Evolutionary conservation across 441 rosid species (phyloP), one percentile per base, ranked within the genome.

Genomic region (Codiaeum variegatum): DNA sequence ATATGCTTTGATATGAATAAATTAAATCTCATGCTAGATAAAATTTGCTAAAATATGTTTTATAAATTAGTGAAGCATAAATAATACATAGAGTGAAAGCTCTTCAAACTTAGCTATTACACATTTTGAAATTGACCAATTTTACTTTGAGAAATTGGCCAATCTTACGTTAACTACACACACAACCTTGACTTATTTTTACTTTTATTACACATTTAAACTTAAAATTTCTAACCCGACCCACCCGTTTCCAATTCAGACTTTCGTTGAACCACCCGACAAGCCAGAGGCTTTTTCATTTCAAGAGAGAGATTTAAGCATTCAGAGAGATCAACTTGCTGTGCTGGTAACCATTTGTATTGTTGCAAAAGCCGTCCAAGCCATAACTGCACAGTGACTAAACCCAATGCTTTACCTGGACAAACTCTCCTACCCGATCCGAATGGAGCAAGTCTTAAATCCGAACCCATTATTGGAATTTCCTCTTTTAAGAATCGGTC

Each of bases 371-470:
- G 80, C 73, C 84, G 79, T 13, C 87, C 93, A 5, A 90, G 75
- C 96, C 96, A 90, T 2, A 86, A 63, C 5, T 88, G 85, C 74
- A 90, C 93, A 3, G 88, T 81, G 56, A 87, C 85, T 65, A 88
- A 52, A 3, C 93, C 91, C 0, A 90, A 73, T 1, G 87, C 85
- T 79, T 80, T 88, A 2, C 96, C 96, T 0, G 93, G 96, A 59
- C 95, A 88, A 16, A 84, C 88, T 75, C 95, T 76, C 3, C 93
- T 77, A 9, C 96, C 96, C 0, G 91, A 84, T 13, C 96, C 96
- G 7, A 90, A 88, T 0, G 96, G 93, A 0, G 91, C 91, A 0
- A 90, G 88, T 80, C 93, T 84, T 40, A 86, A 24, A 69, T 88
- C 92, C 0, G 91, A 87, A 51, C 96, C 96, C 90, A 86, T 85